phyloP scores from a whole-genome alignment of 2,329 filamentous ascomycete genomes.

The Epichloe sp. region DNA sequence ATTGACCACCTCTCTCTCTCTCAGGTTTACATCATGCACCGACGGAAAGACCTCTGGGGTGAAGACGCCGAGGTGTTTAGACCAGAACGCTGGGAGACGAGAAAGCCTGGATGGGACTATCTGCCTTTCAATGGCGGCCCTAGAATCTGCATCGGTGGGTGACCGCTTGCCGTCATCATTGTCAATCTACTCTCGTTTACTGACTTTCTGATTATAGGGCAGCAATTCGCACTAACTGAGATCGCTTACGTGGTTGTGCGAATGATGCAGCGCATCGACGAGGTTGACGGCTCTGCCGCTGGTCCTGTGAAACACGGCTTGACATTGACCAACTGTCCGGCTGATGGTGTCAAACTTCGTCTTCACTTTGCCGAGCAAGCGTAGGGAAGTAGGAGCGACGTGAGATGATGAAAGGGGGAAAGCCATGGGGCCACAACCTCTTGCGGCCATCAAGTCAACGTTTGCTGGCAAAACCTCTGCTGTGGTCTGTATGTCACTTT shows the following conservation, averaged over 20 bases:
- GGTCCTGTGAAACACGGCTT: slow-evolving; percentile 10
- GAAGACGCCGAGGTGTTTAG: slow-evolving; percentile 25
- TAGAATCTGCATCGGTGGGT: slow-evolving; percentile 23
- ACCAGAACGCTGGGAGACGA: slow-evolving; percentile 26
- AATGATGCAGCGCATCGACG: slow-evolving; percentile 9
- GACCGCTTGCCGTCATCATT: too few relatives aligned
- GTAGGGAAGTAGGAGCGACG: too few relatives aligned
- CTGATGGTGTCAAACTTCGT: slow-evolving; percentile 10
- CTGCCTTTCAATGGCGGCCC: slow-evolving; percentile 34
- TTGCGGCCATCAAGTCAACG: too few relatives aligned
- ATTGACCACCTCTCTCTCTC: too few relatives aligned
- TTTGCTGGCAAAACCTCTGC: too few relatives aligned
- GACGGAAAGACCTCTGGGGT: slow-evolving; percentile 24
- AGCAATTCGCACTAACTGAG: slow-evolving; percentile 13
- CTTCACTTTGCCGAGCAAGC: slow-evolving; percentile 9
- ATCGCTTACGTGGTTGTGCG: slow-evolving; percentile 13
- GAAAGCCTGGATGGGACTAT: slow-evolving; percentile 28
- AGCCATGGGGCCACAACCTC: too few relatives aligned
- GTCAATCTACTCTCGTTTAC: too few relatives aligned
- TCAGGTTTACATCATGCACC: slow-evolving; percentile 24
- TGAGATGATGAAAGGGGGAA: too few relatives aligned
- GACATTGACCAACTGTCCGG: slow-evolving; percentile 11
- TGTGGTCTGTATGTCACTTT: too few relatives aligned
- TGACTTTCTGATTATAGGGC: background rate
- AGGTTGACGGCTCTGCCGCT: slow-evolving; percentile 9